These are phyloP conservation scores for Scutellaria baicalensis DNA, from an alignment of 257 asterid genomes.

Conservation along the genomic window DNA sequence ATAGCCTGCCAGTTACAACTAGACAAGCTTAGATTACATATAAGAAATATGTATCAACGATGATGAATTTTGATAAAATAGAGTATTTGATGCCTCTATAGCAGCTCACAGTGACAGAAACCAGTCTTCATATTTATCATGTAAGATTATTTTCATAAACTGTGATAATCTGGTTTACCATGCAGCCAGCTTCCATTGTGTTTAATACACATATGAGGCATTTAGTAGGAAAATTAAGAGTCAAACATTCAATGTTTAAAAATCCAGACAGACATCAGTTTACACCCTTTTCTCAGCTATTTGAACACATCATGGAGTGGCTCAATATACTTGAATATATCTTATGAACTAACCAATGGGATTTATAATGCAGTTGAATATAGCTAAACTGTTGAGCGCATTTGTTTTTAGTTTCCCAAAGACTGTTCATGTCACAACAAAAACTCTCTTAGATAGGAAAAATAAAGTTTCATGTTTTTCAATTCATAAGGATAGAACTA, in stretches of 20 bases:
- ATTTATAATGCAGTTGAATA: background rate
- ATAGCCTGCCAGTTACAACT: slow-evolving; percentile 58
- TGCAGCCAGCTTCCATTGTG: background rate
- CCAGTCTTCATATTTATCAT: background rate
- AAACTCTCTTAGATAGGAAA: background rate
- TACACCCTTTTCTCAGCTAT: background rate
- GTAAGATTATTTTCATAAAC: background rate
- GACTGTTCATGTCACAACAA: background rate
- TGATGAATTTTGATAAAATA: background rate
- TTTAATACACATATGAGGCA: background rate
- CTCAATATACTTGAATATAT: background rate
- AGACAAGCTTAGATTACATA: background rate
- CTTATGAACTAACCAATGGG: background rate
- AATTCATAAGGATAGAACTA: slow-evolving; percentile 1
- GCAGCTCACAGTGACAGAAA: background rate
- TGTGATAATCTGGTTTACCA: background rate
- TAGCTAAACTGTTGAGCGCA: background rate
- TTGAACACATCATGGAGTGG: background rate
- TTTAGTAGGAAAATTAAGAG: background rate
- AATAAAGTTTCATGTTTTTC: background rate
- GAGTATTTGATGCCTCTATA: background rate
- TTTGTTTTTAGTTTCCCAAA: background rate
- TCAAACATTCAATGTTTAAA: background rate
- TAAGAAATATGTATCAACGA: background rate
- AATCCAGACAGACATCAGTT: background rate